Conservation (phyloP, 768 basidiomycete species). For the Omphalotus guepiniiformis region DNA sequence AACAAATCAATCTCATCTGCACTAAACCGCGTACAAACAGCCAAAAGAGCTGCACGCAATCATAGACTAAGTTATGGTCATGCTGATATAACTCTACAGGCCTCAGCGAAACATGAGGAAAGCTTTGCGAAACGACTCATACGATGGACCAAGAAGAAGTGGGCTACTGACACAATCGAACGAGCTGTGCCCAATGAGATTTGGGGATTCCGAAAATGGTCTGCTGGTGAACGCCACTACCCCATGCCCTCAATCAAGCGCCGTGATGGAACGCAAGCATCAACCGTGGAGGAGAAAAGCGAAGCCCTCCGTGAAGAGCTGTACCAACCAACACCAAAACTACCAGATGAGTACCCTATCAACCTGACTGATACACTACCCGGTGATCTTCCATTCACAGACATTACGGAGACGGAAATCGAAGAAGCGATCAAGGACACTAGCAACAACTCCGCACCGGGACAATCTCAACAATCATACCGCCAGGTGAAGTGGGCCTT, state of each 20-base stretch:
- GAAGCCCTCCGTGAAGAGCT: background rate
- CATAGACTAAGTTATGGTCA: background rate
- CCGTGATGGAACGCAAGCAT: conserved; percentile 5
- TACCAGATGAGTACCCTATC: background rate
- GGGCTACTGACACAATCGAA: conserved; percentile 17
- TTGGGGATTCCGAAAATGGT: conserved; percentile 22
- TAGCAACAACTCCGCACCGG: conserved; percentile 20
- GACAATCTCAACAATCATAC: conserved; percentile 20
- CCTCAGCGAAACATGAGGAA: background rate
- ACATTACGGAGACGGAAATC: conserved; percentile 17
- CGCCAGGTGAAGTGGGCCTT: conserved; percentile 22
- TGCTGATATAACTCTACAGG: conserved; percentile 3
- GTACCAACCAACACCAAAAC: background rate
- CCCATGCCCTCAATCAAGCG: conserved; percentile 20
- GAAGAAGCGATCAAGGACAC: conserved; percentile 15
- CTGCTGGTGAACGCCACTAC: conserved; percentile 20
- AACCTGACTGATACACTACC: conserved; percentile 2
- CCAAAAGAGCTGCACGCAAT: background rate
- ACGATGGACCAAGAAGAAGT: conserved; percentile 16
- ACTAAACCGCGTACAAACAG: conserved; percentile 7
- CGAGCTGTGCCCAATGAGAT: conserved; percentile 16
- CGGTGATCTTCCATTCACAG: conserved; percentile 14
- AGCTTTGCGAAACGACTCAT: conserved; percentile 19
- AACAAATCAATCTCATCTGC: conserved; percentile 13
- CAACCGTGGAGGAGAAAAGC: background rate